Evolutionary conservation across 176 grass and related monocot genomes (phyloP).

Genomic region (Secale cereale): DNA sequence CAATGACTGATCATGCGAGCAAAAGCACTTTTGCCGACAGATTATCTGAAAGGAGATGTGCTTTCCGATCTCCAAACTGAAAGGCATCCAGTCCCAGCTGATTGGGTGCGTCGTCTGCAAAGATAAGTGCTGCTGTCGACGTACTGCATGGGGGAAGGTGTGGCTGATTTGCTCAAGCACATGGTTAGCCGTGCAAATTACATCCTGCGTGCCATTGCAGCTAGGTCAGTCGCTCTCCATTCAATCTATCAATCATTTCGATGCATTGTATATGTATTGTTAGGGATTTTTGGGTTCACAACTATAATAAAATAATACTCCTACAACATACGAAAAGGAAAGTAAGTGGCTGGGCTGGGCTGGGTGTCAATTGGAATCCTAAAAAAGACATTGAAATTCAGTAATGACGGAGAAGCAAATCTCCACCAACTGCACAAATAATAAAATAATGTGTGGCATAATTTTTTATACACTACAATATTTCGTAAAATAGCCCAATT

Average conservation of each 20-base stretch:
- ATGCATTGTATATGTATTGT: background rate
- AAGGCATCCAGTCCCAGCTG: constrained; percentile 1
- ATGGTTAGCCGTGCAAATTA: constrained; percentile 13
- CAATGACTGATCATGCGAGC: constrained; percentile 3
- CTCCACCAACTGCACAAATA: background rate
- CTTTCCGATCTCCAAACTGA: constrained; percentile 16
- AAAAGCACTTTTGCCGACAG: constrained; percentile 16
- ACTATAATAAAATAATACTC: background rate
- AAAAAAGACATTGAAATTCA: background rate
- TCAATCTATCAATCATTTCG: constrained; percentile 1
- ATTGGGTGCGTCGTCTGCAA: constrained; percentile 7
- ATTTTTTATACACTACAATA: background rate
- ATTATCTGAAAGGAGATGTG: constrained; percentile 15
- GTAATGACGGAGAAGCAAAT: background rate
- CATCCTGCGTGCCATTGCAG: background rate
- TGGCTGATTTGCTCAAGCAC: background rate
- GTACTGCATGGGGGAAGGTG: constrained; percentile 2
- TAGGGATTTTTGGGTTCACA: background rate
- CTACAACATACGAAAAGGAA: background rate
- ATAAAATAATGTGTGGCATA: background rate
- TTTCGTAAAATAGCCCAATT: background rate
- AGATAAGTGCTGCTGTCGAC: background rate
- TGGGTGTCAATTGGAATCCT: background rate
- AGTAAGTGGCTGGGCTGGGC: background rate
- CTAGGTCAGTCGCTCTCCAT: background rate